Conservation (phyloP, 2,329 filamentous ascomycete species). For the Talaromyces sp. region DNA sequence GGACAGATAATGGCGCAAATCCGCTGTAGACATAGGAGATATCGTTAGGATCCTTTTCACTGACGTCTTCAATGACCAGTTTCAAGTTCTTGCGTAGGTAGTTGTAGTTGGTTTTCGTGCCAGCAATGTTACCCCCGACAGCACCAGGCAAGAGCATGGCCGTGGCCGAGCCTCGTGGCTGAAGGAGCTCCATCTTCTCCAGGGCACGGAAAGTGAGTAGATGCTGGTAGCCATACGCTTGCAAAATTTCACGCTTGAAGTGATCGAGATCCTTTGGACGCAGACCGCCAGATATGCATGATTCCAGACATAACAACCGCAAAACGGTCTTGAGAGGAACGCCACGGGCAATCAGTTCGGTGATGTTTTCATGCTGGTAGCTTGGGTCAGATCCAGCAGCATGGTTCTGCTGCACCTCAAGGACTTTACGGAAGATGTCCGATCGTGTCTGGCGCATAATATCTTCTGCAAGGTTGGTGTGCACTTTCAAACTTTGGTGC, state of each 20-base stretch:
- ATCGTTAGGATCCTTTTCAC: constrained; percentile 89
- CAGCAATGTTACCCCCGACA: constrained; percentile 47
- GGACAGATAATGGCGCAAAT: constrained; percentile 86
- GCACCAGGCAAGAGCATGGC: constrained; percentile 76
- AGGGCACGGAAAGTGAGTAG: constrained; percentile 81
- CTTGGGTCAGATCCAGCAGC: constrained; percentile 84
- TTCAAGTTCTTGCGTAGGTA: constrained; percentile 79
- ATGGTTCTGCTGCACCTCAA: constrained; percentile 94
- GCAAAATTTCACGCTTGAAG: constrained; percentile 80
- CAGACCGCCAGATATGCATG: constrained; percentile 81
- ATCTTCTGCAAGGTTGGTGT: constrained; percentile 88
- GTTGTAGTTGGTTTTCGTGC: constrained; percentile 82
- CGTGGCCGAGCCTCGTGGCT: constrained; percentile 69
- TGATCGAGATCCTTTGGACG: constrained; percentile 82
- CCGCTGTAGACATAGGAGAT: constrained; percentile 98
- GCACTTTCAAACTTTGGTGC: constrained; percentile 84
- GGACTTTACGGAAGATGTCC: constrained; percentile 77
- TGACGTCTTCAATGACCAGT: constrained; percentile 92
- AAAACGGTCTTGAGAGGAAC: constrained; percentile 76
- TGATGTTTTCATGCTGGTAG: constrained; percentile 83
- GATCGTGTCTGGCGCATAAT: constrained; percentile 89
- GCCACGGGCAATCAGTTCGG: constrained; percentile 88
- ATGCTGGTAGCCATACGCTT: constrained; percentile 94
- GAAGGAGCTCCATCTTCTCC: constrained; percentile 82
- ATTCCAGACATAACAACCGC: constrained; percentile 83